phyloP scores from a whole-genome alignment of 345 rosid genomes.

The Microcos paniculata region DNA sequence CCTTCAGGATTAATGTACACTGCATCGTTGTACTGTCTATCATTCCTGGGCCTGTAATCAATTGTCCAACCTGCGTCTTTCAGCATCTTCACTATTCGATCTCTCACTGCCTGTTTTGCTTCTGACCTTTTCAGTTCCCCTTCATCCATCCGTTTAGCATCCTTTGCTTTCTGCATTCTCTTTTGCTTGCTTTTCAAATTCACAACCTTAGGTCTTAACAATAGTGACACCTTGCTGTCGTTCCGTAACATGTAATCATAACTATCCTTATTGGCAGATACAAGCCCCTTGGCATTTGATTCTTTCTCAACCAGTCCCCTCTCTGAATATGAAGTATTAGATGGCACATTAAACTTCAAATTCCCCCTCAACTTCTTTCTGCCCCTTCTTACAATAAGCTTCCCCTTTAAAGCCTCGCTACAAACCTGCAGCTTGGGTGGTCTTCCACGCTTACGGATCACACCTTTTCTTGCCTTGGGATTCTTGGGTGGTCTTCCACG shows the following conservation, averaged over 20 bases:
- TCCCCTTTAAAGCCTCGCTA: background rate
- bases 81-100: constrained; percentile 63
- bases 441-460: constrained; percentile 19
- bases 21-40: constrained; percentile 64
- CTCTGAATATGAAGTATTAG: constrained; percentile 20
- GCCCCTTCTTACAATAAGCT: constrained; percentile 23
- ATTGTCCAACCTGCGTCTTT: constrained; percentile 85
- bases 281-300: constrained; percentile 20
- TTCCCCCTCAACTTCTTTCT: constrained; percentile 20
- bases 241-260: constrained; percentile 18
- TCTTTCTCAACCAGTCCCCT: constrained; percentile 14
- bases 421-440: constrained; percentile 10
- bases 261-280: constrained; percentile 21
- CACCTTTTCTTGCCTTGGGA: background rate
- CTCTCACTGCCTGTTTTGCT: constrained; percentile 61
- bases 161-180: constrained; percentile 19
- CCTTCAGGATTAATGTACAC: constrained; percentile 94
- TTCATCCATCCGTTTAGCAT: constrained; percentile 20
- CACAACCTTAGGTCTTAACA: constrained; percentile 4
- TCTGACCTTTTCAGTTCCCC: constrained; percentile 24
- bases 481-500: constrained; percentile 23
- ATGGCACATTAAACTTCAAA: constrained; percentile 23
- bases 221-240: constrained; percentile 11
- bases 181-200: constrained; percentile 16
- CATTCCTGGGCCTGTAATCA: constrained; percentile 70